phyloP scores from a whole-genome alignment of 1,139 yeast genomes.

The Meyerozyma carpophila region DNA sequence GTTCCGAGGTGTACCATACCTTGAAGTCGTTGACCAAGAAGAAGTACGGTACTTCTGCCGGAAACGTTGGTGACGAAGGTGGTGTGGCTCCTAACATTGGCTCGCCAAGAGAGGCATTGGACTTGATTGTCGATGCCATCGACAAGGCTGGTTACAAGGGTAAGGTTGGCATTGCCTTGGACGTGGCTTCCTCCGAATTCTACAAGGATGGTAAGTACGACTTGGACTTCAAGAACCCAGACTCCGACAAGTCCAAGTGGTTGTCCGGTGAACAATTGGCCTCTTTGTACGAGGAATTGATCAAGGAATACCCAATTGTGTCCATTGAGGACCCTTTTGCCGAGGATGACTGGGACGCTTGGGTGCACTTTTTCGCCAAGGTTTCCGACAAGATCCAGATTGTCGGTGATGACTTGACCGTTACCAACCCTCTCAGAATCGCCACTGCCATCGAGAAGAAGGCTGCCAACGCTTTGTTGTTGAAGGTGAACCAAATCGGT shows the following conservation, averaged over 20 bases:
- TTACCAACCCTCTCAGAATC: constrained; percentile 92
- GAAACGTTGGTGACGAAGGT: constrained; percentile 99
- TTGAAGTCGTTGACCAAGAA: constrained; percentile 86
- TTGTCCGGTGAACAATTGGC: constrained; percentile 83
- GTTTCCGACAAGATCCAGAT: constrained; percentile 72
- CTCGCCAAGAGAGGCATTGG: constrained; percentile 92
- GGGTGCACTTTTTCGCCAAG: constrained; percentile 76
- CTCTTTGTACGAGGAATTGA: constrained; percentile 69
- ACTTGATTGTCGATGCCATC: constrained; percentile 82
- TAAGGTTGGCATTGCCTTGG: constrained; percentile 83
- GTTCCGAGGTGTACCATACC: constrained; percentile 94
- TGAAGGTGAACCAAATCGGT: constrained; percentile 97
- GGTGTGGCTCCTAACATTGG: constrained; percentile 98
- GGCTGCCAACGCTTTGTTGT: constrained; percentile 86
- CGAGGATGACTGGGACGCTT: constrained; percentile 98
- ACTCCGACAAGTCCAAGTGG: constrained; percentile 86
- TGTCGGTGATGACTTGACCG: constrained; percentile 96
- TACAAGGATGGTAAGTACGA: constrained; percentile 94
- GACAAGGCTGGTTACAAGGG: constrained; percentile 91
- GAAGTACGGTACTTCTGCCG: constrained; percentile 94
- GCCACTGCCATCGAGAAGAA: constrained; percentile 92
- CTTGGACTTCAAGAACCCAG: constrained; percentile 93
- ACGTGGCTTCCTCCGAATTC: constrained; percentile 95
- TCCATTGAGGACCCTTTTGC: constrained; percentile 98
- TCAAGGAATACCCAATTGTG: constrained; percentile 90